Evolutionary conservation across 495 filamentous ascomycete species (phyloP).

Genomic region (Extremus antarcticus): DNA sequence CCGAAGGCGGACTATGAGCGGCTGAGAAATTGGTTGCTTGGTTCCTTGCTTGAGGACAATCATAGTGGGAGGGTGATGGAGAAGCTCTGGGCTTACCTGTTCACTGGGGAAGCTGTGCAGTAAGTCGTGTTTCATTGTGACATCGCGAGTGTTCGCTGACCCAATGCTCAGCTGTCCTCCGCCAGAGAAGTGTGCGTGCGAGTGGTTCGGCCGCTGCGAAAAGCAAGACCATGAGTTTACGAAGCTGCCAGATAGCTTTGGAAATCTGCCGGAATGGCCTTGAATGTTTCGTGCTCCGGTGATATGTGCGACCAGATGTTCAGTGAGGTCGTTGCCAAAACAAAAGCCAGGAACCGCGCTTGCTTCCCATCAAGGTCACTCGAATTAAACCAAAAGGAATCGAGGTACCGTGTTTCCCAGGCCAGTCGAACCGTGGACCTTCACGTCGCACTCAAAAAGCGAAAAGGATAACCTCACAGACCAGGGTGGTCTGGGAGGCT

Average conservation of each 20-base stretch:
- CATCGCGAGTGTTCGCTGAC: background rate
- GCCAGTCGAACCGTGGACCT: too few species aligned
- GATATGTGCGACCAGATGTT: too few species aligned
- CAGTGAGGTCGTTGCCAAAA: background rate
- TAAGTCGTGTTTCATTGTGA: background rate
- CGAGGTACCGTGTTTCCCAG: too few species aligned
- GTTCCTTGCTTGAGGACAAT: slow-evolving; percentile 50
- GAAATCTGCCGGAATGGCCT: background rate
- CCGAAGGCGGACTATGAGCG: slow-evolving; percentile 50
- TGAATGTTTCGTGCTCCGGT: background rate
- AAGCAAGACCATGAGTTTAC: background rate
- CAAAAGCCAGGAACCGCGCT: too few species aligned
- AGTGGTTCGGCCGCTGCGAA: slow-evolving; percentile 8
- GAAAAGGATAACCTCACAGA: too few species aligned
- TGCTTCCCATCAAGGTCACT: too few species aligned
- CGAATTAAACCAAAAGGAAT: too few species aligned
- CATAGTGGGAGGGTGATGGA: slow-evolving; percentile 62
- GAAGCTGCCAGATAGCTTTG: background rate
- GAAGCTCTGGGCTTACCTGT: slow-evolving; percentile 65
- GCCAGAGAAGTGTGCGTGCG: slow-evolving; percentile 1
- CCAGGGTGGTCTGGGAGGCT: too few species aligned
- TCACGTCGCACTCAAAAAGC: too few species aligned
- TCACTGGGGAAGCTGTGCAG: slow-evolving; percentile 31
- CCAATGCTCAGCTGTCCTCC: slow-evolving; percentile 4
- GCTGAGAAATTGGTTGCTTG: slow-evolving; percentile 57